phyloP scores from a whole-genome alignment of 2,329 filamentous ascomycete species.

The Diaporthe sp. region DNA sequence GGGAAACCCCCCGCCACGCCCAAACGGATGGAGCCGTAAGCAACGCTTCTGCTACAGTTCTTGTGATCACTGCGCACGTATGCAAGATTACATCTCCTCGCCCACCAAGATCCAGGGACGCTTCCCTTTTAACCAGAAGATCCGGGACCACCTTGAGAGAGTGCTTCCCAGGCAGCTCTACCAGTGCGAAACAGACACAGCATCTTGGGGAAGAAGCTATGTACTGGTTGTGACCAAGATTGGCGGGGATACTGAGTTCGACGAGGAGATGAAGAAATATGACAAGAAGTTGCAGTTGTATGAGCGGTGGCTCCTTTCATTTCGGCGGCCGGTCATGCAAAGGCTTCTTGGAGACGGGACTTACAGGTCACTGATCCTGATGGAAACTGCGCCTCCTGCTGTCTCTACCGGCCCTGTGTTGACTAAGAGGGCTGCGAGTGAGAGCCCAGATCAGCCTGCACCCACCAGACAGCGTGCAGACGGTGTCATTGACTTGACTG shows the following conservation, averaged over 20 bases:
- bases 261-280: neutral
- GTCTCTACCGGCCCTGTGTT: neutral
- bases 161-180: neutral
- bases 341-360: neutral
- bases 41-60: constrained; percentile 1
- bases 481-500: constrained; percentile 4
- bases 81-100: neutral
- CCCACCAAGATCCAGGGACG: neutral
- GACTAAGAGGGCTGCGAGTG: neutral
- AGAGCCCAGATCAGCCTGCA: neutral
- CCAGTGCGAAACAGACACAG: neutral
- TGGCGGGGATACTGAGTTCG: neutral
- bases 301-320: neutral
- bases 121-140: neutral
- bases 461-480: neutral
- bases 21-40: neutral
- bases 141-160: neutral
- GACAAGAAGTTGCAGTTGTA: neutral
- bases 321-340: neutral
- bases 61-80: neutral
- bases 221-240: constrained; percentile 4
- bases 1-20: neutral
- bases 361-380: neutral
- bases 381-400: neutral
- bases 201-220: neutral